phyloP scores from a whole-genome alignment of 2,329 filamentous ascomycete genomes.

The Basipetospora chlamydospora region DNA sequence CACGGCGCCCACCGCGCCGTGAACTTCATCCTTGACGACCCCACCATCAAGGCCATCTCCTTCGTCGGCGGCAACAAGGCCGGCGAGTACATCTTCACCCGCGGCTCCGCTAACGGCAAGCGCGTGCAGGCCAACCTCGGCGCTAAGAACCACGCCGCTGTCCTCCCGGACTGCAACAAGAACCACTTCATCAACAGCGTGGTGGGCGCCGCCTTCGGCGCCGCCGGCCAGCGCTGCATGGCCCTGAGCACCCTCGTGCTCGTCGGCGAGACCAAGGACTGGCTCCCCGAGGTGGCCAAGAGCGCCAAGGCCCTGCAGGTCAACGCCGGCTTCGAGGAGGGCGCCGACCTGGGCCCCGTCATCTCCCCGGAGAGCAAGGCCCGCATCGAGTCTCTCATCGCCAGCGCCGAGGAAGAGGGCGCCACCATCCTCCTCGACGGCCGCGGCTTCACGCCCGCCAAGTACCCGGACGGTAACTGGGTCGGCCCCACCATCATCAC shows the following conservation, averaged over 20 bases:
- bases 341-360: conserved; percentile 67
- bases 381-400: conserved; percentile 63
- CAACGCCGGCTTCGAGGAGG: conserved; percentile 68
- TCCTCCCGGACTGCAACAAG: conserved; percentile 79
- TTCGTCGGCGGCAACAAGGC: conserved; percentile 83
- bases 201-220: conserved; percentile 70
- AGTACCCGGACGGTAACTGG: conserved; percentile 67
- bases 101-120: conserved; percentile 73
- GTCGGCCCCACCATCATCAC: conserved; percentile 71
- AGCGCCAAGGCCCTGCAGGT: conserved; percentile 58
- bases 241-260: conserved; percentile 70
- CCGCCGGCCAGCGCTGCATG: conserved; percentile 78
- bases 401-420: conserved; percentile 64
- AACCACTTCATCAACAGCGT: conserved; percentile 79
- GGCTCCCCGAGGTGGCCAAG: conserved; percentile 66
- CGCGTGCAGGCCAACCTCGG: conserved; percentile 78
- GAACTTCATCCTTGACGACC: conserved; percentile 75
- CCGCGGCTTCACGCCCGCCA: conserved; percentile 55
- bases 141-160: conserved; percentile 77
- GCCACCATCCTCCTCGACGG: conserved; percentile 74
- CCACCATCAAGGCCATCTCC: conserved; percentile 71
- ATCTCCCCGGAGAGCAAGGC: conserved; percentile 67
- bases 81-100: conserved; percentile 71
- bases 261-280: conserved; percentile 73
- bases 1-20: conserved; percentile 71